phyloP scores from a whole-genome alignment of 2,329 filamentous ascomycete species.

The Xylariomycetidae sp. region DNA sequence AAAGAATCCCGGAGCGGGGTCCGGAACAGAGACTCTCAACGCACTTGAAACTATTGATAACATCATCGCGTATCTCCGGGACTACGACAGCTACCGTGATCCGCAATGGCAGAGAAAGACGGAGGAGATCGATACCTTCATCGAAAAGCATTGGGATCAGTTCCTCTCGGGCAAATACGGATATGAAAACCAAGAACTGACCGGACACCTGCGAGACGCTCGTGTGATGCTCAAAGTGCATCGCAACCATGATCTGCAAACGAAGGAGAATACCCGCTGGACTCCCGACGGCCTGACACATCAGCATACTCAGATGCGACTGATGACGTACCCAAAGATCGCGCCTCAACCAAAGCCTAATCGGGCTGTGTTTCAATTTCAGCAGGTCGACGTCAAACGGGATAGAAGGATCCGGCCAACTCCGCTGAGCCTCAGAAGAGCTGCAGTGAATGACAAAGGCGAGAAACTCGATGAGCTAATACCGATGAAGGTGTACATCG shows the following conservation, averaged over 20 bases:
- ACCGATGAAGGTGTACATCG: slow-evolving; percentile 9
- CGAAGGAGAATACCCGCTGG: slow-evolving; percentile 15
- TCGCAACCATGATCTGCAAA: slow-evolving; percentile 9
- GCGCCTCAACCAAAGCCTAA: slow-evolving; percentile 13
- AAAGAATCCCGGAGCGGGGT: too few relatives aligned
- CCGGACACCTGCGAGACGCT: slow-evolving; percentile 16
- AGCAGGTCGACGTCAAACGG: slow-evolving; percentile 10
- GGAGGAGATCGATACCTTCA: slow-evolving; percentile 30
- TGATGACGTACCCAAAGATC: slow-evolving; percentile 16
- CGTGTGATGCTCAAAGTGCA: slow-evolving; percentile 19
- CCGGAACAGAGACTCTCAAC: too few relatives aligned
- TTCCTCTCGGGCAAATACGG: slow-evolving; percentile 20
- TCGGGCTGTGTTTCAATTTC: slow-evolving; percentile 11
- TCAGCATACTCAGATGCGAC: slow-evolving; percentile 13
- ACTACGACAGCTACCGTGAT: slow-evolving; percentile 40
- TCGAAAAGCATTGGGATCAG: slow-evolving; percentile 22
- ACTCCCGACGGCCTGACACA: slow-evolving; percentile 12
- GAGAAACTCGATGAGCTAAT: background rate
- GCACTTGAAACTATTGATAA: slow-evolving; percentile 26
- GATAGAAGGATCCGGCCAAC: too few relatives aligned
- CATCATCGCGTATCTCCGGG: slow-evolving; percentile 40
- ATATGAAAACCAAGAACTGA: slow-evolving; percentile 13
- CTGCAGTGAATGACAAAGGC: too few relatives aligned
- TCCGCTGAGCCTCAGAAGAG: too few relatives aligned
- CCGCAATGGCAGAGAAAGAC: slow-evolving; percentile 17